A percentile compares a stretch with the other conserved stretches of the same genome.
These are phyloP conservation scores for Russula brevipes DNA, from an alignment of 768 basidiomycete genomes.

Conservation along the genomic window DNA sequence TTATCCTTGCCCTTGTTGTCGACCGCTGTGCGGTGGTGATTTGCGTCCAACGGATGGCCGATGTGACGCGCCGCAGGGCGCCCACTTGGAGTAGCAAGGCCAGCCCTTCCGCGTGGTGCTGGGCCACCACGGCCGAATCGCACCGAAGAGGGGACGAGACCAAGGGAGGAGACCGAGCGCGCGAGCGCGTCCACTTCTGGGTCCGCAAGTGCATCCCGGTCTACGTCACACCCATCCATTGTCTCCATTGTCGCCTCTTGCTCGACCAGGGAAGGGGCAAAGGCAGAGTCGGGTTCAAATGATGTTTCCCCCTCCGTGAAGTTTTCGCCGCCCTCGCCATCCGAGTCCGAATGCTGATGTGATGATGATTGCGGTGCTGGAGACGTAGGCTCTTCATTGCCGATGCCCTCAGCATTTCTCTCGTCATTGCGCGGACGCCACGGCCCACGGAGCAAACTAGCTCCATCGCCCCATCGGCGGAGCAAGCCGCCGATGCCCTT, in stretches of 20 bases:
- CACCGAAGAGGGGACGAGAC: conserved; percentile 63
- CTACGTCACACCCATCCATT: background rate
- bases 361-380: conserved; percentile 59
- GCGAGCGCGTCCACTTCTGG: conserved; percentile 46
- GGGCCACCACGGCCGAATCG: conserved; percentile 67
- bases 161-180: conserved; percentile 42
- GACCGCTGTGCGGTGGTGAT: background rate
- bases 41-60: background rate
- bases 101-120: conserved; percentile 39
- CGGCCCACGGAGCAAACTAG: conserved; percentile 64
- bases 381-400: conserved; percentile 29
- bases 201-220: conserved; percentile 10
- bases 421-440: conserved; percentile 53
- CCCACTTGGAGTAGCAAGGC: conserved; percentile 32
- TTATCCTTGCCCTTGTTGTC: background rate
- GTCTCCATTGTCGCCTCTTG: background rate
- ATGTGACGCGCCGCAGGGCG: conserved; percentile 5
- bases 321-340: conserved; percentile 29
- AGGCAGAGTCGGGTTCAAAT: background rate
- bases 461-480: conserved; percentile 79
- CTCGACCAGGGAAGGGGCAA: background rate
- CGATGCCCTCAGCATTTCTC: conserved; percentile 23
- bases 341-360: conserved; percentile 29
- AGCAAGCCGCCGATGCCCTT: conserved; percentile 81
- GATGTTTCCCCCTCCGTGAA: background rate